phyloP scores from a whole-genome alignment of 345 rosid genomes.

The Barbarea vulgaris region DNA sequence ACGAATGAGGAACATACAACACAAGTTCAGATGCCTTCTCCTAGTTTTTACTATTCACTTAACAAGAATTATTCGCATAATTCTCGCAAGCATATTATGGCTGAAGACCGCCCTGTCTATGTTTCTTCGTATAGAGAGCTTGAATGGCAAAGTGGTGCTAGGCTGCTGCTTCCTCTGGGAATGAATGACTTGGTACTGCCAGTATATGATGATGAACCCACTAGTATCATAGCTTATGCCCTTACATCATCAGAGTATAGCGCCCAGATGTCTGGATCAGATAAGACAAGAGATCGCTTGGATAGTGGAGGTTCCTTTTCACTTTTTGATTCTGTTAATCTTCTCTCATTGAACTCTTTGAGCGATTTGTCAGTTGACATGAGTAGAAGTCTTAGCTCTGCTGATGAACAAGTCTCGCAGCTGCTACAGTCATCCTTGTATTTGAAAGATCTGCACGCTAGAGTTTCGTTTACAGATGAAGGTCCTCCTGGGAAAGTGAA shows the following conservation, averaged over 20 bases:
- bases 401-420: constrained; percentile 64
- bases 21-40: constrained; percentile 52
- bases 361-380: constrained; percentile 55
- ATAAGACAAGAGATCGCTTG: constrained; percentile 55
- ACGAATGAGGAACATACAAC: constrained; percentile 30
- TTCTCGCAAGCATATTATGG: constrained; percentile 54
- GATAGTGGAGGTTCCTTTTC: constrained; percentile 53
- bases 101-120: constrained; percentile 65
- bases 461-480: constrained; percentile 73
- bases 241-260: constrained; percentile 71
- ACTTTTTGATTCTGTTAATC: constrained; percentile 60
- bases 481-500: constrained; percentile 75
- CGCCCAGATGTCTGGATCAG: constrained; percentile 63
- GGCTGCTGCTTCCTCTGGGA: constrained; percentile 76
- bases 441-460: constrained; percentile 72
- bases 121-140: constrained; percentile 65
- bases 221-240: constrained; percentile 87
- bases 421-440: constrained; percentile 58
- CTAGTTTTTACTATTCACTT: constrained; percentile 50
- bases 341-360: constrained; percentile 52
- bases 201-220: constrained; percentile 91
- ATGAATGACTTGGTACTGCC: constrained; percentile 69
- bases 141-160: constrained; percentile 73
- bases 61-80: constrained; percentile 45
- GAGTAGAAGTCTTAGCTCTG: constrained; percentile 52